These are phyloP conservation scores for Aspergillus novofumigatus DNA, from an alignment of 2,329 filamentous ascomycete genomes.

Conservation along the genomic window DNA sequence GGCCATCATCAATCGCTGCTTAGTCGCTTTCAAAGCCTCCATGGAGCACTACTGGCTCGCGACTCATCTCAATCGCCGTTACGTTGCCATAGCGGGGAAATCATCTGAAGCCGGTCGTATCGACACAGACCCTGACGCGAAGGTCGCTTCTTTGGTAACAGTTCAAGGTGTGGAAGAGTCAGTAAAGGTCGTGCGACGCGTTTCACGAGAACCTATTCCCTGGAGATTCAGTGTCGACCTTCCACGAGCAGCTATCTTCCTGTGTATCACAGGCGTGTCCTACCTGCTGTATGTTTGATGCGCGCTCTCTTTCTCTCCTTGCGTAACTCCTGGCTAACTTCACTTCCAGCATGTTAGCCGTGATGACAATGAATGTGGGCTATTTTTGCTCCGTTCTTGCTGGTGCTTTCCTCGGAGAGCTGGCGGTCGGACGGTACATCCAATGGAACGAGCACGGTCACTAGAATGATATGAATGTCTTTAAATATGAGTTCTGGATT, in stretches of 20 bases:
- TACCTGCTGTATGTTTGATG: constrained; percentile 72
- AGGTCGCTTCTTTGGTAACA: constrained; percentile 62
- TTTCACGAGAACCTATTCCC: constrained; percentile 52
- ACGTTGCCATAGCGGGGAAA: constrained; percentile 68
- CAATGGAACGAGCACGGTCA: constrained; percentile 32
- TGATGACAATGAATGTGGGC: constrained; percentile 85
- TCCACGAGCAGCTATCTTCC: constrained; percentile 66
- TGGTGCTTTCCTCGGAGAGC: constrained; percentile 78
- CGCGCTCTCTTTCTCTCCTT: not conserved
- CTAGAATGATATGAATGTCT: constrained; percentile 3
- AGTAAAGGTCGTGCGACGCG: constrained; percentile 67
- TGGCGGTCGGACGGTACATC: constrained; percentile 70
- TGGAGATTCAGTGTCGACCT: constrained; percentile 81
- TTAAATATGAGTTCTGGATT: not conserved
- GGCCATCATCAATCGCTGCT: constrained; percentile 62
- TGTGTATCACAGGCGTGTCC: constrained; percentile 68
- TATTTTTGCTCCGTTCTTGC: constrained; percentile 78
- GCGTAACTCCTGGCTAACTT: constrained; percentile 2
- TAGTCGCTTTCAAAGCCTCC: constrained; percentile 65
- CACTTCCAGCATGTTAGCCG: constrained; percentile 71
- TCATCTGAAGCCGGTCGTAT: constrained; percentile 56
- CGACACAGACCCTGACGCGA: constrained; percentile 57
- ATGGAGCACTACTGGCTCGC: constrained; percentile 65
- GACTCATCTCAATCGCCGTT: constrained; percentile 68
- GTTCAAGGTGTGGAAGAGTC: constrained; percentile 78